Base-by-base conservation (phyloP, 257 asterid genomes). In the Gardenia jasminoides region DNA sequence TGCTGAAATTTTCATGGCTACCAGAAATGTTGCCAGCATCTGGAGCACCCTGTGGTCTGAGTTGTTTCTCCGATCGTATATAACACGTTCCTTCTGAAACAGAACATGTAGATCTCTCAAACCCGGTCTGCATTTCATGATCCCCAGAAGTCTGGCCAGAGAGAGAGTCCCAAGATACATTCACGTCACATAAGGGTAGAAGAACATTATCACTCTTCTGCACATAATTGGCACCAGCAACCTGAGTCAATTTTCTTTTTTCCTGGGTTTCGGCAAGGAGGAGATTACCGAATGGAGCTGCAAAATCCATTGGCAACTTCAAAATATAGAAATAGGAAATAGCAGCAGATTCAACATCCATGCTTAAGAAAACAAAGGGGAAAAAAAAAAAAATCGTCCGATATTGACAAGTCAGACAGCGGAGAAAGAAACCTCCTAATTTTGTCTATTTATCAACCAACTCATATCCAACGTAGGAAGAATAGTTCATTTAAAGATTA, bases 191-290 rank as follows among this genome's bases (percentile, higher is more conserved):
- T 67, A 36, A 36, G 50, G 43, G 28, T 39, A 44, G 50, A 67
- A 36, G 50, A 36, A 20, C 20, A 39, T 10, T 11, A 69, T 58
- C 50, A 12, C 58, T 58, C 39, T 62, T 26, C 17, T 39, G 36
- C 7, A 43, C 33, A 70, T 52, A 47, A 78, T 44, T 33, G 36
- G 39, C 59, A 41, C 41, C 39, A 28, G 46, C 26, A 10, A 36
- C 26, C 20, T 2, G 74, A n/a, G 20, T 28, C 52, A 67, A 67
- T 8, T 16, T 24, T 33, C 67, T 65, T 31, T n/a, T 43, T 22
- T 44, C 24, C 43, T 54, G 31, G 26, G 65, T 20, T 79, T 54
- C 76, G 61, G 72, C 78, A 43, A 59, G 43, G 61, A 47, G 74
- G 22, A 46, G 56, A 62, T 31, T 39, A 62, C 48, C 36, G 31